A percentile compares a stretch with the other conserved stretches of the same genome.
These are phyloP conservation scores for Debaryomyces fabryi DNA, from an alignment of 1,139 yeast species.

Conservation along the genomic window DNA sequence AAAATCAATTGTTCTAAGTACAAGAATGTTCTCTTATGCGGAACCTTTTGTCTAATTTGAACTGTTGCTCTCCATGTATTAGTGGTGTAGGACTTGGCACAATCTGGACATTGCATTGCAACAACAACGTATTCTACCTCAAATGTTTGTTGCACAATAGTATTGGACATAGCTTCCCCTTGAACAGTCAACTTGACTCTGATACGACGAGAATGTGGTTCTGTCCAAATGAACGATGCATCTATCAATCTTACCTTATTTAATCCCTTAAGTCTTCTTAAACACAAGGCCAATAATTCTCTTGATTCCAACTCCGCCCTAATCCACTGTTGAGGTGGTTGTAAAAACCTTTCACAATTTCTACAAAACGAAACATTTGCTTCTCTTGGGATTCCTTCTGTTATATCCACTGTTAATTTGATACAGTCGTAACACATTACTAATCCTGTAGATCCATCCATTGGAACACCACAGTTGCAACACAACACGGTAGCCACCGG, in stretches of 20 bases:
- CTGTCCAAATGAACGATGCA: slow-evolving; percentile 97
- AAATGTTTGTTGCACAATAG: slow-evolving; percentile 91
- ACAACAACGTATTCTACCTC: slow-evolving; percentile 93
- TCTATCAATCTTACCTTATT: slow-evolving; percentile 87
- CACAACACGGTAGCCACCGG: slow-evolving; percentile 87
- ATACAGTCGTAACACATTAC: slow-evolving; percentile 99
- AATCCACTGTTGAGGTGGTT: slow-evolving; percentile 95
- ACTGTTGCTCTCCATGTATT: slow-evolving; percentile 98
- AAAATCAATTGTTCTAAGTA: slow-evolving; percentile 93
- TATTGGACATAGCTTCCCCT: slow-evolving; percentile 92
- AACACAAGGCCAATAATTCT: slow-evolving; percentile 86
- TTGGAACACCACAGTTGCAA: slow-evolving; percentile 98
- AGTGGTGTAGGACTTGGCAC: slow-evolving; percentile 94
- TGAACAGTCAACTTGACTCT: slow-evolving; percentile 90
- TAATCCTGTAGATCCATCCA: slow-evolving; percentile 92
- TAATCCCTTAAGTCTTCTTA: slow-evolving; percentile 85
- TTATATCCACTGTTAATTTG: slow-evolving; percentile 88
- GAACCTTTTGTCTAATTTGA: slow-evolving; percentile 95
- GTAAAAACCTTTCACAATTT: slow-evolving; percentile 93
- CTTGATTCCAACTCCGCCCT: slow-evolving; percentile 89
- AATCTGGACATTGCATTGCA: slow-evolving; percentile 98
- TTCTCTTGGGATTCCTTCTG: slow-evolving; percentile 95
- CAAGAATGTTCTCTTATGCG: slow-evolving; percentile 94
- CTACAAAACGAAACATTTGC: slow-evolving; percentile 91
- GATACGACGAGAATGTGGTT: slow-evolving; percentile 96